phyloP scores from a whole-genome alignment of 2,329 filamentous ascomycete genomes.

The Microsporum audouinii region DNA sequence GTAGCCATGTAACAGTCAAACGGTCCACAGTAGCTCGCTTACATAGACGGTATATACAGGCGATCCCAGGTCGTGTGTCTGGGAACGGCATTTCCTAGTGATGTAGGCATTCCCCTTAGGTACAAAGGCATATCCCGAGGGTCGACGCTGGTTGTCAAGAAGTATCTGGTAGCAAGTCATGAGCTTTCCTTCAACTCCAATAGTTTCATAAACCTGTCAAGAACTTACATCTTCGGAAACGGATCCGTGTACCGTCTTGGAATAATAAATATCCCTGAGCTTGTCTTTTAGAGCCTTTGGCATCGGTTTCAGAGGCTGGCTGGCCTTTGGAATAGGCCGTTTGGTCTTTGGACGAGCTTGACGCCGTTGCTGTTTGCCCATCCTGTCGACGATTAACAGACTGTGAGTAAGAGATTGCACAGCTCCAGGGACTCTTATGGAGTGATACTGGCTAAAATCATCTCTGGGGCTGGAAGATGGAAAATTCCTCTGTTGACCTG shows the following conservation, averaged over 20 bases:
- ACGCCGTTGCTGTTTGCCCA: neutral
- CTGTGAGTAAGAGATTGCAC: neutral
- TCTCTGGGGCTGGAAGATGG: neutral
- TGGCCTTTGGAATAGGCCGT: neutral
- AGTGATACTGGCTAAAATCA: neutral
- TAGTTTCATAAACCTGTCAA: too few species aligned
- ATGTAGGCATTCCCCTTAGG: constrained; percentile 34
- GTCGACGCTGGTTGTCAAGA: constrained; percentile 20
- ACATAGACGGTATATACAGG: constrained; percentile 31
- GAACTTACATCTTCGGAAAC: constrained; percentile 3
- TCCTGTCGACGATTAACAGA: neutral
- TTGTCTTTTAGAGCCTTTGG: neutral
- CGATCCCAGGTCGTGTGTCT: constrained; percentile 24
- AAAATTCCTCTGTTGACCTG: neutral
- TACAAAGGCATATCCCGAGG: constrained; percentile 29
- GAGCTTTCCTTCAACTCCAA: too few species aligned
- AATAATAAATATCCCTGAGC: neutral
- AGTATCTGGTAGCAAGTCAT: constrained; percentile 21
- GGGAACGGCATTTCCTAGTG: constrained; percentile 31
- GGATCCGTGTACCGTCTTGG: neutral
- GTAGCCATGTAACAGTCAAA: neutral
- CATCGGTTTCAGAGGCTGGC: neutral
- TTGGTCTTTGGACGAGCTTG: neutral
- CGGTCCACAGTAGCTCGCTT: constrained; percentile 7
- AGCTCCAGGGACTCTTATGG: neutral